These are phyloP conservation scores for Saturnispora ahearnii DNA, from an alignment of 805 yeast species.

Conservation along the genomic window DNA sequence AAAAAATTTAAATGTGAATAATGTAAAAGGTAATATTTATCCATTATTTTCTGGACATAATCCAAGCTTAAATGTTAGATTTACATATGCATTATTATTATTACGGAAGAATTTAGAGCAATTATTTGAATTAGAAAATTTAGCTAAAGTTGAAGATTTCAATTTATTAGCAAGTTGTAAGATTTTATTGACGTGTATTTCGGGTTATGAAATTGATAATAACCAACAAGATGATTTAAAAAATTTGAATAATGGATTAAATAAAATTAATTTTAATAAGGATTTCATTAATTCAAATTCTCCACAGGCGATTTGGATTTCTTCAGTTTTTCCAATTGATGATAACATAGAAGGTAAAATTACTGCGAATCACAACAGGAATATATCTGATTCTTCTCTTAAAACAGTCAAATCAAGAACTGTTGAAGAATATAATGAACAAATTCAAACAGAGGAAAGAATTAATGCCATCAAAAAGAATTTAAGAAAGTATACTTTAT, in stretches of 20 bases:
- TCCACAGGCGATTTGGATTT: not conserved
- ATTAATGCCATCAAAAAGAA: slow-evolving; percentile 21
- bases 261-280: not conserved
- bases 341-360: not conserved
- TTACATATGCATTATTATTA: slow-evolving; percentile 41
- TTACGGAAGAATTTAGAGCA: slow-evolving; percentile 42
- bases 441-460: slow-evolving; percentile 15
- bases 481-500: slow-evolving; percentile 9
- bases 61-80: slow-evolving; percentile 28
- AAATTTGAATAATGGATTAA: not conserved
- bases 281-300: not conserved
- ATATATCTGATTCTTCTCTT: not conserved
- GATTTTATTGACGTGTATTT: slow-evolving; percentile 26
- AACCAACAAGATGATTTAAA: not conserved
- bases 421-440: slow-evolving; percentile 5
- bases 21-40: slow-evolving; percentile 28
- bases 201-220: slow-evolving; percentile 5
- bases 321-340: not conserved
- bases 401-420: slow-evolving; percentile 2
- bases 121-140: slow-evolving; percentile 25
- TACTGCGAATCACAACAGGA: not conserved
- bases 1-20: not conserved
- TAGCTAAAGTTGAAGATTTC: slow-evolving; percentile 24
- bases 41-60: slow-evolving; percentile 45
- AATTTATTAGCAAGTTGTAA: slow-evolving; percentile 29